These are phyloP conservation scores for Candida glucosophila DNA, from an alignment of 1,139 yeast genomes.

Conservation along the genomic window DNA sequence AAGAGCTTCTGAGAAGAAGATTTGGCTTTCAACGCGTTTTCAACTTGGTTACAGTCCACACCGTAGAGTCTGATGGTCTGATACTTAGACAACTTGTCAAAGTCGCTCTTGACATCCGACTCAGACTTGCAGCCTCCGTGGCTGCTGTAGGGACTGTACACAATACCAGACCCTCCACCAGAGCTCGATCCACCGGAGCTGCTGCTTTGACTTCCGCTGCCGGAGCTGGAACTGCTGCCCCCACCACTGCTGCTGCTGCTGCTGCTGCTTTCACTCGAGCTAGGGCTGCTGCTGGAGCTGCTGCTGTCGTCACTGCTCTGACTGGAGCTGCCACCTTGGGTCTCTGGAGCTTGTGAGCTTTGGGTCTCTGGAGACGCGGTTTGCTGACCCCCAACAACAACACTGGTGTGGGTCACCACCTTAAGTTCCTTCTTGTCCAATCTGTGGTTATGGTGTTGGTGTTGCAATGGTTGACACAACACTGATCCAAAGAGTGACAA, in stretches of 20 bases:
- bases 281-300: slow-evolving; percentile 1
- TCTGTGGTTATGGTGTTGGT: slow-evolving; percentile 31
- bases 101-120: slow-evolving; percentile 49
- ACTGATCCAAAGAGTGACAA: slow-evolving; percentile 28
- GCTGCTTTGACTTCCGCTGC: slow-evolving; percentile 11
- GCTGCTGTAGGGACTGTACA: slow-evolving; percentile 73
- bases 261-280: background rate
- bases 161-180: slow-evolving; percentile 48
- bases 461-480: slow-evolving; percentile 27
- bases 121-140: slow-evolving; percentile 68
- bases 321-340: too few species aligned
- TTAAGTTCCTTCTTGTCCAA: slow-evolving; percentile 28
- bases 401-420: slow-evolving; percentile 25
- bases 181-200: slow-evolving; percentile 20
- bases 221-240: slow-evolving; percentile 8
- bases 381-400: slow-evolving; percentile 8
- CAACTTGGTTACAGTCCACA: slow-evolving; percentile 75
- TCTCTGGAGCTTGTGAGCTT: too few species aligned
- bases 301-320: slow-evolving; percentile 1
- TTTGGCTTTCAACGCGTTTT: slow-evolving; percentile 53
- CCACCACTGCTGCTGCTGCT: slow-evolving; percentile 13
- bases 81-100: slow-evolving; percentile 44
- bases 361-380: too few species aligned
- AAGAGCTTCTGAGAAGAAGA: slow-evolving; percentile 57
- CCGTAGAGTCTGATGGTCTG: slow-evolving; percentile 72